Conservation (phyloP, 495 filamentous ascomycete species). For the Tuber umbilicatum region DNA sequence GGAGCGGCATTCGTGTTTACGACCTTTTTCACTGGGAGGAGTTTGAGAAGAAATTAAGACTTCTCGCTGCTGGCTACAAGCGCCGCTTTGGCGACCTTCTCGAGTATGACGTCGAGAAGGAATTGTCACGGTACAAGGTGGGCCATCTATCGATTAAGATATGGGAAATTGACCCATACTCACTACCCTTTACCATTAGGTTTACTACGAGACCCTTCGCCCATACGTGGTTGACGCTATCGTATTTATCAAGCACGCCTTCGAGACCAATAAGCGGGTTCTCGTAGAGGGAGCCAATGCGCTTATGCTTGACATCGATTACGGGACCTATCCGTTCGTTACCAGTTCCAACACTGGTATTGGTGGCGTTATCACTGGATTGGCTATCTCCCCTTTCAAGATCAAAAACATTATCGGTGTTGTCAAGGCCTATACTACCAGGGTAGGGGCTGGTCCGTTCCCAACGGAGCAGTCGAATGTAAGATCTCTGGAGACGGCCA, state of each 20-base stretch:
- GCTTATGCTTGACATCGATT: slow-evolving; percentile 71
- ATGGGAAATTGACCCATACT: slow-evolving; percentile 12
- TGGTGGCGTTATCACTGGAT: slow-evolving; percentile 69
- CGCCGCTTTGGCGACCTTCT: slow-evolving; percentile 67
- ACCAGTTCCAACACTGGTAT: slow-evolving; percentile 70
- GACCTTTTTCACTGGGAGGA: slow-evolving; percentile 67
- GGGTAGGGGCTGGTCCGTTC: slow-evolving; percentile 76
- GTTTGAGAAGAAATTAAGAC: slow-evolving; percentile 67
- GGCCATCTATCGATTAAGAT: slow-evolving; percentile 23
- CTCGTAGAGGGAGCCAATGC: slow-evolving; percentile 87
- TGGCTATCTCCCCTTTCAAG: slow-evolving; percentile 52
- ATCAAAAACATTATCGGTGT: slow-evolving; percentile 70
- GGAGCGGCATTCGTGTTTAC: slow-evolving; percentile 65
- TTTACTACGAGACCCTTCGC: slow-evolving; percentile 61
- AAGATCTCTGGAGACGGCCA: slow-evolving; percentile 18
- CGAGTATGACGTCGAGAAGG: slow-evolving; percentile 66
- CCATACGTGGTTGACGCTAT: slow-evolving; percentile 65
- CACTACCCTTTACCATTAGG: slow-evolving; percentile 41
- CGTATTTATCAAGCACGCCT: slow-evolving; percentile 52
- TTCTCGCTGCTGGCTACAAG: slow-evolving; percentile 59
- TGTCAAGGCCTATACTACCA: slow-evolving; percentile 73
- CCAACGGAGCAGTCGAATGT: slow-evolving; percentile 70
- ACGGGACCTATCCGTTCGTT: slow-evolving; percentile 78
- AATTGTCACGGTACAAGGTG: slow-evolving; percentile 63
- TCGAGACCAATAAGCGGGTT: slow-evolving; percentile 57